Conservation (phyloP, 176 grass and related monocot species). For the Canna indica region DNA sequence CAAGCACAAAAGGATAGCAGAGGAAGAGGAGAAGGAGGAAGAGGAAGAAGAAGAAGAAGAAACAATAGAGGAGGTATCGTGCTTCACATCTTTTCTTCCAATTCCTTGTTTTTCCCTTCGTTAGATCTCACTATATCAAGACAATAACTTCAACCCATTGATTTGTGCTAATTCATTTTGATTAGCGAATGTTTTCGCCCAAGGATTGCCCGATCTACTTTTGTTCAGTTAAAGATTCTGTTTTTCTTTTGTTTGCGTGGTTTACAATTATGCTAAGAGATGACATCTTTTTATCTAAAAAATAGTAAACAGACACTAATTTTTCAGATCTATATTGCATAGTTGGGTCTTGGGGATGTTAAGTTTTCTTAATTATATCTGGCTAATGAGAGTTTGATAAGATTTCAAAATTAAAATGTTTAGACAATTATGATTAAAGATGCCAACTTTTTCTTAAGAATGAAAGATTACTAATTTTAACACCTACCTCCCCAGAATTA, state of each 20-base stretch:
- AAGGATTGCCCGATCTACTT: background rate
- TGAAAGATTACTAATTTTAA: background rate
- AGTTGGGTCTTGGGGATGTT: too few species aligned
- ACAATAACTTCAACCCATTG: background rate
- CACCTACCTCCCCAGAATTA: background rate
- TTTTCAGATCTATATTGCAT: too few species aligned
- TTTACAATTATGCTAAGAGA: background rate
- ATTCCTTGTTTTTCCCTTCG: background rate
- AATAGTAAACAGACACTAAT: too few species aligned
- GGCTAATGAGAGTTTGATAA: too few species aligned
- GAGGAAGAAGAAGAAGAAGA: slow-evolving; percentile 33
- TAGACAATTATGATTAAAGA: background rate
- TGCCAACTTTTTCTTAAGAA: background rate
- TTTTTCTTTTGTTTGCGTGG: background rate
- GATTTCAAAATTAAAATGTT: background rate
- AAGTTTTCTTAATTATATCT: too few species aligned
- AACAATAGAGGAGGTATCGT: background rate
- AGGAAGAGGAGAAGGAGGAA: slow-evolving; percentile 33
- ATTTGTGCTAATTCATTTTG: slow-evolving; percentile 20
- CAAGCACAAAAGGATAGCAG: slow-evolving; percentile 2
- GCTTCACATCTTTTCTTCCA: background rate
- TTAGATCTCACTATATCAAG: background rate
- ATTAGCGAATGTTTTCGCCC: slow-evolving; percentile 8
- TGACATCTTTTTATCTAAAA: too few species aligned
- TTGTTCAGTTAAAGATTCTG: background rate